Conservation (phyloP, 108 stramenopile genomes). For the Asterionellopsis glacialis region DNA sequence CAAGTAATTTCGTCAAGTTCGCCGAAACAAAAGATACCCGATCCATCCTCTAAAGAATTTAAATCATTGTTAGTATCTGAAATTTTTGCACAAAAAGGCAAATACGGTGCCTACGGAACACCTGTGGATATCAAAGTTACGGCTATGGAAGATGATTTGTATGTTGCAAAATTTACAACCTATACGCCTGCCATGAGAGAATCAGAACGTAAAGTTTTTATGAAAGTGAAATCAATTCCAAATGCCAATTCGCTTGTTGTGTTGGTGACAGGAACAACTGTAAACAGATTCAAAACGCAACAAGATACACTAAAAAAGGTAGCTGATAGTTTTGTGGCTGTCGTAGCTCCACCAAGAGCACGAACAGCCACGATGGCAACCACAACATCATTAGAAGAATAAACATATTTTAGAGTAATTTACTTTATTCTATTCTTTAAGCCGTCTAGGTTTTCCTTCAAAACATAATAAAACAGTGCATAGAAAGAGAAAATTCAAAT, state of each 20-base stretch:
- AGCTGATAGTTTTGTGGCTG: conserved; percentile 14
- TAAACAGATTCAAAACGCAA: conserved; percentile 41
- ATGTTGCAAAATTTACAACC: conserved; percentile 55
- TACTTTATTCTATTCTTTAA: no score
- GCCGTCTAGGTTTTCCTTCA: no score
- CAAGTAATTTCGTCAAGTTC: conserved; percentile 39
- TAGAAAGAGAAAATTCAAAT: no score
- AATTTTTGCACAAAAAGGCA: conserved; percentile 56
- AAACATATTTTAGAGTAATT: no score
- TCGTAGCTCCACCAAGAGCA: background rate
- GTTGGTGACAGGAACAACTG: conserved; percentile 61
- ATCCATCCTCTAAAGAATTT: conserved; percentile 29
- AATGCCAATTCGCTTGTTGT: conserved; percentile 33
- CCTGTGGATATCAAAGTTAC: conserved; percentile 63
- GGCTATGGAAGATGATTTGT: conserved; percentile 18
- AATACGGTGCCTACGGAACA: conserved; percentile 62
- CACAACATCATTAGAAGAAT: no score
- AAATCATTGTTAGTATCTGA: conserved; percentile 17
- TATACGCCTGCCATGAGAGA: conserved; percentile 81
- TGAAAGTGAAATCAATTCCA: conserved; percentile 34
- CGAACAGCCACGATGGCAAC: no score
- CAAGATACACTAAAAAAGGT: conserved; percentile 38
- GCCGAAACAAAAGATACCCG: background rate
- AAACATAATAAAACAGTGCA: no score
- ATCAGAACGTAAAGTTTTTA: conserved; percentile 61